phyloP scores from a whole-genome alignment of 331 rosid genomes.

The Cydonia oblonga region DNA sequence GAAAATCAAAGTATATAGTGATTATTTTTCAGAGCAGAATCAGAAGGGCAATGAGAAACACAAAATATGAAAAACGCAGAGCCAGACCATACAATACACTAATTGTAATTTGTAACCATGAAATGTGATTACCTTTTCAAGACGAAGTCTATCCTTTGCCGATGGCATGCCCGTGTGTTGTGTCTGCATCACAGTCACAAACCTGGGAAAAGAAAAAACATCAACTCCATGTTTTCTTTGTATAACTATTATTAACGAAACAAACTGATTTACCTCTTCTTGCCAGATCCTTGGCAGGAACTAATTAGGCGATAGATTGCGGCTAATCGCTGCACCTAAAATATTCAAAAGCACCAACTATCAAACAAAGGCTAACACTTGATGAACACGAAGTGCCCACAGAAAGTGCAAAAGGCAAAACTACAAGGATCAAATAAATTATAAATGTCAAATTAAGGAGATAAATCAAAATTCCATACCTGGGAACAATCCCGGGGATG shows the following conservation, averaged over 20 bases:
- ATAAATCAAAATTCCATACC: slow-evolving; percentile 26
- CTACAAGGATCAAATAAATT: not conserved
- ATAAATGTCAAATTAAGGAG: not conserved
- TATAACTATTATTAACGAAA: not conserved
- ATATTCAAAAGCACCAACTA: slow-evolving; percentile 3
- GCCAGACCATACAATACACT: not conserved
- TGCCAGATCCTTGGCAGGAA: slow-evolving; percentile 63
- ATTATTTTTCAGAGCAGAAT: not conserved
- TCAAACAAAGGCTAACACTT: not conserved
- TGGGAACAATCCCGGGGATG: slow-evolving; percentile 78
- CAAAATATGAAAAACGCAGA: not conserved
- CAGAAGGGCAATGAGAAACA: not conserved
- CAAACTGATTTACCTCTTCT: slow-evolving; percentile 43
- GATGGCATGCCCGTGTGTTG: slow-evolving; percentile 73
- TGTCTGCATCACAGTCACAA: slow-evolving; percentile 64
- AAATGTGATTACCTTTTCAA: slow-evolving; percentile 44
- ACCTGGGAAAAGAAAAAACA: slow-evolving; percentile 30
- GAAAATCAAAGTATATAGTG: not conserved
- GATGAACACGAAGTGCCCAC: not conserved
- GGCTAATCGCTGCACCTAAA: slow-evolving; percentile 67
- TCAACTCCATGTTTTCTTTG: not conserved
- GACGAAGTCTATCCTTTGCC: slow-evolving; percentile 52
- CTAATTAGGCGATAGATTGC: slow-evolving; percentile 53
- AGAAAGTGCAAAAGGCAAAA: not conserved
- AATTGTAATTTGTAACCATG: slow-evolving; percentile 5